Base-by-base conservation (phyloP, 148 eudicot genomes). In the Diospyros lotus region DNA sequence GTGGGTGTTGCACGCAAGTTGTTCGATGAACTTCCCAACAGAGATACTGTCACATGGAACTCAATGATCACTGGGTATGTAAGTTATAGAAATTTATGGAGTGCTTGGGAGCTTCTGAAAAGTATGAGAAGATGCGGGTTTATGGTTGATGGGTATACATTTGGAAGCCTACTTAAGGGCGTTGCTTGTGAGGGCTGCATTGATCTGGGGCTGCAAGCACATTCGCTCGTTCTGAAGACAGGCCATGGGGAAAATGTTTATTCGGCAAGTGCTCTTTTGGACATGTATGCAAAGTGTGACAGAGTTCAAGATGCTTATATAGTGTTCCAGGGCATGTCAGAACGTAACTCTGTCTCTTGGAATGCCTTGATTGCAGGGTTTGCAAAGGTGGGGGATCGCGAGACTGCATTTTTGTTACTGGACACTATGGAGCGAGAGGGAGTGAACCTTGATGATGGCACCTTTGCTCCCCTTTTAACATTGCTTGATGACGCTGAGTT, bases 131-230 rank as follows among this genome's bases (percentile, higher is more conserved):
- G 74, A 62, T 12, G 50, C 52, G 83, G 82, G 28, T 76, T 85
- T 59, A 42, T 4, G 59, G 81, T 71, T 51, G 92, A 90, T 85
- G 83, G 75, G 75, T 84, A 86, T 67, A 83, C 89, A 18, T 85
- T 90, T 81, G 92, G 84, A 59, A 88, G 94, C 82, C 43, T 85
- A 73, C 86, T 90, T 55, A 88, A 90, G 82, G 88, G 94, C 40
- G 69, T 83, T 73, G 89, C 85, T 60, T 72, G 12, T 4, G 62
- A 55, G 66, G 79, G 80, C 40, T 76, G 78, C 68, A 52, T 88
- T 41, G 38, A 65, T 56, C 62, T 62, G 46, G 91, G 94, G 80
- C 69, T 80, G 69, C 91, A 86, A 73, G 73, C 85, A 70, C 94
- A 90, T 79, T 73, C 82, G 6, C 13, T 83, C 80, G 52, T 83